These are phyloP conservation scores for Misopates orontium DNA, from an alignment of 257 asterid genomes.

Conservation along the genomic window DNA sequence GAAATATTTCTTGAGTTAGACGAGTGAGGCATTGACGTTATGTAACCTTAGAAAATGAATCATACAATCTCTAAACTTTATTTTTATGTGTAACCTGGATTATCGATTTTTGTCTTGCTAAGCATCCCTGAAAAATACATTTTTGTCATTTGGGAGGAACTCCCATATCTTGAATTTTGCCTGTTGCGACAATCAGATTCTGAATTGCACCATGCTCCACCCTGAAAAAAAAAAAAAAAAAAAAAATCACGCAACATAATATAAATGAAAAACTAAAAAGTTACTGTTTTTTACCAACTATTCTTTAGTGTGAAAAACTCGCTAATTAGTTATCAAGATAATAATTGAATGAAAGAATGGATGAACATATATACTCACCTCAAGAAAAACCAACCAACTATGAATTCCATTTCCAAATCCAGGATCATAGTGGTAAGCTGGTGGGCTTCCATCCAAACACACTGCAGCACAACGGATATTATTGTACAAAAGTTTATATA, in stretches of 20 bases:
- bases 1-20: too few relatives aligned
- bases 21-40: too few relatives aligned
- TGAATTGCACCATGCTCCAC: slow-evolving; percentile 11
- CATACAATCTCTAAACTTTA: too few relatives aligned
- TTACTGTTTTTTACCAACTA: too few relatives aligned
- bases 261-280: too few relatives aligned
- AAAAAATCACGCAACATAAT: not conserved
- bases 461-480: slow-evolving; percentile 1
- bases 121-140: not conserved
- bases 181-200: not conserved
- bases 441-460: slow-evolving; percentile 27
- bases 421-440: slow-evolving; percentile 17
- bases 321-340: too few relatives aligned
- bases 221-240: not conserved
- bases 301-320: too few relatives aligned
- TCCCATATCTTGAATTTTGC: not conserved
- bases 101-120: not conserved
- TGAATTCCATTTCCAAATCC: slow-evolving; percentile 7
- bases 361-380: not conserved
- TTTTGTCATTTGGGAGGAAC: not conserved
- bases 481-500: not conserved
- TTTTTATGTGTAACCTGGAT: slow-evolving; percentile 1
- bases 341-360: too few relatives aligned
- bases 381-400: slow-evolving; percentile 18
- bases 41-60: too few relatives aligned